These are phyloP conservation scores for Nidularia pulvinata DNA, from an alignment of 768 basidiomycete genomes.

Conservation along the genomic window DNA sequence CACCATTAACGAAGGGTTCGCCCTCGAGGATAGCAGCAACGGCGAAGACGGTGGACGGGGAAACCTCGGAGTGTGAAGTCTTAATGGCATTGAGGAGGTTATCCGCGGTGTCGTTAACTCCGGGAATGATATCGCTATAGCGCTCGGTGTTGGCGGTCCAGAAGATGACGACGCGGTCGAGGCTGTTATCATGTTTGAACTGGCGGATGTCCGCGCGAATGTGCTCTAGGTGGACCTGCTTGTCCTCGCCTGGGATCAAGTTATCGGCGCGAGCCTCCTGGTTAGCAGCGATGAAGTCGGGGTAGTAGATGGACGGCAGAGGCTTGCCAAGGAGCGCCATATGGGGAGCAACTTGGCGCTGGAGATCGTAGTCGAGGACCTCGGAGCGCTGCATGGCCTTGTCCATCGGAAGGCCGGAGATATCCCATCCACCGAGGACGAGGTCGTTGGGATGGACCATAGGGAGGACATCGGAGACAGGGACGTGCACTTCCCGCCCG, in stretches of 20 bases:
- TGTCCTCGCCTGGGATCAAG: constrained; percentile 81
- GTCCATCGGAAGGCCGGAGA: constrained; percentile 83
- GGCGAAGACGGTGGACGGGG: constrained; percentile 94
- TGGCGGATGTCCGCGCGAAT: constrained; percentile 92
- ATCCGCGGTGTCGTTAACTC: constrained; percentile 94
- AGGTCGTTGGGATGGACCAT: constrained; percentile 99
- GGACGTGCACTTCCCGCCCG: constrained; percentile 91
- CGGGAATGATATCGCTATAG: constrained; percentile 92
- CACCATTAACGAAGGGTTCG: constrained; percentile 95
- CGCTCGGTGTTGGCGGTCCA: constrained; percentile 99
- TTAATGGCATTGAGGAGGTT: constrained; percentile 84
- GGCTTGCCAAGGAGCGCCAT: constrained; percentile 83
- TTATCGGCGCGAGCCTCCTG: constrained; percentile 97
- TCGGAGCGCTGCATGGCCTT: constrained; percentile 92
- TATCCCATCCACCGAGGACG: constrained; percentile 98
- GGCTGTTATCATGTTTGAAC: constrained; percentile 81
- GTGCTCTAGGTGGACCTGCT: constrained; percentile 89
- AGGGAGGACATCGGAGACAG: constrained; percentile 89
- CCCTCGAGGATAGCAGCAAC: constrained; percentile 95
- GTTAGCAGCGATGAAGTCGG: constrained; percentile 97
- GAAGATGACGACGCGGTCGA: constrained; percentile 92
- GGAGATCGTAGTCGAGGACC: constrained; percentile 95
- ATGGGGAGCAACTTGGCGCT: constrained; percentile 89
- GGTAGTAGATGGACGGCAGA: constrained; percentile 95
- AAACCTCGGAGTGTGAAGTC: constrained; percentile 88